These are phyloP conservation scores for Podospora pseudopauciseta DNA, from an alignment of 495 filamentous ascomycete species.

Conservation along the genomic window DNA sequence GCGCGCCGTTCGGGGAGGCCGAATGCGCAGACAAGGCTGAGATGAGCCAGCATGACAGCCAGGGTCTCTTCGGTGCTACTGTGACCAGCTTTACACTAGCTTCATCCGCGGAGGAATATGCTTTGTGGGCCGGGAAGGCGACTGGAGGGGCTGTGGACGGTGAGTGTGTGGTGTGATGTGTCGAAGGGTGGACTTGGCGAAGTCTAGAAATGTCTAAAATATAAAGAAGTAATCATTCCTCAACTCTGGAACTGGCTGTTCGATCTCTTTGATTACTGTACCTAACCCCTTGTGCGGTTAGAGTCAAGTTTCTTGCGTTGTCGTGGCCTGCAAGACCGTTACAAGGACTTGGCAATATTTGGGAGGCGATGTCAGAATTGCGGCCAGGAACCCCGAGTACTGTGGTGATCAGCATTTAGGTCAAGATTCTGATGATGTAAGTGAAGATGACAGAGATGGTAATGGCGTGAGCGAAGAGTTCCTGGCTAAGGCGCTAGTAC, in stretches of 20 bases:
- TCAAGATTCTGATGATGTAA: neutral
- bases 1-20: neutral
- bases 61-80: slow-evolving; percentile 17
- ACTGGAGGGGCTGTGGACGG: neutral
- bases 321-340: slow-evolving; percentile 2
- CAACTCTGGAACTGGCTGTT: neutral
- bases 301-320: neutral
- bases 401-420: slow-evolving; percentile 4
- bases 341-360: slow-evolving; percentile 2
- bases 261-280: neutral
- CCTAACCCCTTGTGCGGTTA: neutral
- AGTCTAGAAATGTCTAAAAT: neutral
- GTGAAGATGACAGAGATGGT: neutral
- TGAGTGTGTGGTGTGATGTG: neutral
- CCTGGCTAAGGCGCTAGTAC: neutral
- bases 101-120: neutral
- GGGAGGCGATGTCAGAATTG: slow-evolving; percentile 4
- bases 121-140: neutral
- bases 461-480: neutral
- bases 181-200: neutral
- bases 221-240: neutral
- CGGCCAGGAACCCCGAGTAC: slow-evolving; percentile 3
- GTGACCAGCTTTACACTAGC: neutral
- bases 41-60: slow-evolving; percentile 10
- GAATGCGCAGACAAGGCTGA: slow-evolving; percentile 7